Conservation (phyloP, 2,329 filamentous ascomycete species). For the Aspergillus sp. region DNA sequence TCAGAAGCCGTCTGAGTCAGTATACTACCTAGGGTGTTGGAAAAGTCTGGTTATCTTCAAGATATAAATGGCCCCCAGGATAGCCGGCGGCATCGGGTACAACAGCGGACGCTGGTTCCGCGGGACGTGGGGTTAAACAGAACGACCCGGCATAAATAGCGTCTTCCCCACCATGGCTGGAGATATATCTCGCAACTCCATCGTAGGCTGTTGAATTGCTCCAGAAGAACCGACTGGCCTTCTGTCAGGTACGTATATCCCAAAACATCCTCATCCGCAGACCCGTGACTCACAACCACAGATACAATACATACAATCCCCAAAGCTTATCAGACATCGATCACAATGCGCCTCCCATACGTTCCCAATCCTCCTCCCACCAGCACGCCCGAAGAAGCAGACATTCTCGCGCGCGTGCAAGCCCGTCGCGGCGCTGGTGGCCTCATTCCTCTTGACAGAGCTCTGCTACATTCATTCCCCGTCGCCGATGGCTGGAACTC, state of each 20-base stretch:
- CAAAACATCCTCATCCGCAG: not conserved
- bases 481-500: constrained; percentile 59
- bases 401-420: constrained; percentile 50
- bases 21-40: too few species aligned
- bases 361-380: constrained; percentile 50
- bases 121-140: constrained; percentile 18
- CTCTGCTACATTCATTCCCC: constrained; percentile 54
- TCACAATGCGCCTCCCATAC: constrained; percentile 55
- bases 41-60: too few species aligned
- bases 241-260: not conserved
- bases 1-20: too few species aligned
- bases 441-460: constrained; percentile 53
- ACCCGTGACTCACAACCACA: too few species aligned
- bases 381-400: constrained; percentile 46
- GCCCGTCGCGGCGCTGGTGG: constrained; percentile 49
- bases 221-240: too few species aligned
- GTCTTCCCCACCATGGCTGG: not conserved
- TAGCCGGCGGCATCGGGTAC: constrained; percentile 1
- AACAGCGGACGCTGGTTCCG: constrained; percentile 13
- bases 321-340: not conserved
- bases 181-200: not conserved
- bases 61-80: not conserved
- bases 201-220: not conserved
- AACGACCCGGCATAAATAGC: constrained; percentile 16
- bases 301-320: not conserved